Conservation (phyloP, 2,329 filamentous ascomycete genomes). For the Pezicula carpinea region DNA sequence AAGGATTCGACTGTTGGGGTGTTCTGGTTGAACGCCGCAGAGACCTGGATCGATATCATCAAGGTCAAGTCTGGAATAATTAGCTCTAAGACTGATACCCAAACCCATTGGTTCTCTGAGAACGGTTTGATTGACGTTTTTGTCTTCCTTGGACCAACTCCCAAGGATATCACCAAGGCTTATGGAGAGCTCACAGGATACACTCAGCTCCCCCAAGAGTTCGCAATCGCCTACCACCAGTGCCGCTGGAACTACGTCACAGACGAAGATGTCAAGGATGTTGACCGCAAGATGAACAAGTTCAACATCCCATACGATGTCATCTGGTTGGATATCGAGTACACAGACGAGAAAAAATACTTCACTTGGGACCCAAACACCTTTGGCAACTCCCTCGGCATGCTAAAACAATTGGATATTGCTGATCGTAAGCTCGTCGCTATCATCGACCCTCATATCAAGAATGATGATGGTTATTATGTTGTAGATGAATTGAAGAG, state of each 20-base stretch:
- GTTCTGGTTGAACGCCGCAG: constrained; percentile 95
- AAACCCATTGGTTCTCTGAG: constrained; percentile 97
- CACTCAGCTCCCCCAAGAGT: constrained; percentile 86
- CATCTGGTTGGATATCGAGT: constrained; percentile 98
- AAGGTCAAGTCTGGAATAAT: constrained; percentile 70
- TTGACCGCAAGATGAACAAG: constrained; percentile 95
- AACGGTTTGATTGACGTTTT: constrained; percentile 86
- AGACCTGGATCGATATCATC: constrained; percentile 94
- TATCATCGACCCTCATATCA: constrained; percentile 97
- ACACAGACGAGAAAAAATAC: constrained; percentile 95
- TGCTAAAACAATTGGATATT: constrained; percentile 82
- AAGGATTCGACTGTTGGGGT: constrained; percentile 91
- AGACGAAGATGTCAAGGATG: constrained; percentile 93
- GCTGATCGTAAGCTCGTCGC: constrained; percentile 86
- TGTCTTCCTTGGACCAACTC: constrained; percentile 85
- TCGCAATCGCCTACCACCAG: constrained; percentile 91
- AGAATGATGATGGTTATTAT: constrained; percentile 75
- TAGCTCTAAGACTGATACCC: constrained; percentile 65
- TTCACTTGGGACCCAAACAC: constrained; percentile 94
- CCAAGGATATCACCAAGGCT: constrained; percentile 72
- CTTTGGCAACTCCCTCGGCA: constrained; percentile 79
- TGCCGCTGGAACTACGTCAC: constrained; percentile 99
- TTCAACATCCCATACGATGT: constrained; percentile 95
- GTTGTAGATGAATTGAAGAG: constrained; percentile 78
- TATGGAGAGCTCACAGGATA: constrained; percentile 91